Percentiles rank a stretch among this genome's conserved stretches.
phyloP scores from a whole-genome alignment of 345 rosid species.

The Microthlaspi erraticum region DNA sequence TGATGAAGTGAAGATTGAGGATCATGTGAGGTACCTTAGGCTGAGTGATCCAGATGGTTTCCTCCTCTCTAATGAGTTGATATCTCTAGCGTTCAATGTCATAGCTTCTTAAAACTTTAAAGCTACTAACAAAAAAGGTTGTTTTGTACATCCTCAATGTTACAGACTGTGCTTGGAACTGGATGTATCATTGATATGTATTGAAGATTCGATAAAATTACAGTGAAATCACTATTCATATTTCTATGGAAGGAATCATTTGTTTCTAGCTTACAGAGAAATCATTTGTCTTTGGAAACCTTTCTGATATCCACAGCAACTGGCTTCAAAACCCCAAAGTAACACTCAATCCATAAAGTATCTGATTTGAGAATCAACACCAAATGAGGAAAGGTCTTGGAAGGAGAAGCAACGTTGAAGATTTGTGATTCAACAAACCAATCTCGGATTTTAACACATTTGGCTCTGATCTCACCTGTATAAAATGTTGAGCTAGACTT shows the following conservation, averaged over 20 bases:
- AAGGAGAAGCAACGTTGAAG: slow-evolving; percentile 9
- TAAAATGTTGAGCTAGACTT: neutral
- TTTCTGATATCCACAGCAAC: slow-evolving; percentile 22
- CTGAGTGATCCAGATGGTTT: slow-evolving; percentile 94
- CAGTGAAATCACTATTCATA: slow-evolving; percentile 29
- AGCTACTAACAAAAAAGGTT: slow-evolving; percentile 17
- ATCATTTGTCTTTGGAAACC: slow-evolving; percentile 11
- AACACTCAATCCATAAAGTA: slow-evolving; percentile 21
- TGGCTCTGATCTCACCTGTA: slow-evolving; percentile 21
- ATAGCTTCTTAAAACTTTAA: slow-evolving; percentile 49
- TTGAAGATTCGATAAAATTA: slow-evolving; percentile 25
- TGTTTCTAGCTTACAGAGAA: slow-evolving; percentile 34
- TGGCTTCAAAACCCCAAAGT: slow-evolving; percentile 8
- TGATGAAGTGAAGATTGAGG: slow-evolving; percentile 46
- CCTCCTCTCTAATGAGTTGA: slow-evolving; percentile 81
- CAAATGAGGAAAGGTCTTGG: slow-evolving; percentile 4
- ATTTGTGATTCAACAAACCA: slow-evolving; percentile 13
- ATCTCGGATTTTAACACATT: neutral
- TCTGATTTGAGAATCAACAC: slow-evolving; percentile 6
- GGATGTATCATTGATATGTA: slow-evolving; percentile 19
- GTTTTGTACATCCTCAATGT: slow-evolving; percentile 4
- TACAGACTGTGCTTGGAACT: slow-evolving; percentile 16
- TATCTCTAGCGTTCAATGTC: slow-evolving; percentile 69
- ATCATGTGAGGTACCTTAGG: slow-evolving; percentile 58
- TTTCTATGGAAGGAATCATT: slow-evolving; percentile 1